These are phyloP conservation scores for Cryptococcus jaspeensis DNA, from an alignment of 1,284 basidiomycete species.

Conservation along the genomic window DNA sequence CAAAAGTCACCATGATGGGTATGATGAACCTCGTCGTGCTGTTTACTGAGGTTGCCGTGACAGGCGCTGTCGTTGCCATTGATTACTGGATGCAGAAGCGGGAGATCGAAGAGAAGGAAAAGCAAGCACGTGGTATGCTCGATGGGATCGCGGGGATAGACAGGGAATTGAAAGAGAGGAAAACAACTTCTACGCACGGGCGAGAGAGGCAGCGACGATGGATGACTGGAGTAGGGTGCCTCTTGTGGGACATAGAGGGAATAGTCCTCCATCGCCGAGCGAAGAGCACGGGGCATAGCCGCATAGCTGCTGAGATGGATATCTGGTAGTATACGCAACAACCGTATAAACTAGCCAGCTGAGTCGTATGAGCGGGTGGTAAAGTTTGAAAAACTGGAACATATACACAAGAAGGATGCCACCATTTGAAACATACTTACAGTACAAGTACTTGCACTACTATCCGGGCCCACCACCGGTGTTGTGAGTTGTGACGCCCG, in stretches of 20 bases:
- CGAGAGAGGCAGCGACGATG: conserved; percentile 7
- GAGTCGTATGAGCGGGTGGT: neutral
- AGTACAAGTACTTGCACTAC: too few relatives aligned
- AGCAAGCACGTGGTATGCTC: too few relatives aligned
- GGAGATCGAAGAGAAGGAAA: conserved; percentile 1
- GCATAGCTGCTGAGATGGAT: too few relatives aligned
- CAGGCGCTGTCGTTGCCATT: conserved; percentile 2
- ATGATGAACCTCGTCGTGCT: conserved; percentile 11
- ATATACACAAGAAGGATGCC: too few relatives aligned
- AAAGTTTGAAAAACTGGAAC: neutral
- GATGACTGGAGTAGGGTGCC: conserved; percentile 10
- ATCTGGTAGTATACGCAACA: too few relatives aligned
- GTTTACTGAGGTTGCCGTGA: conserved; percentile 3
- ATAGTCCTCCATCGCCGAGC: neutral
- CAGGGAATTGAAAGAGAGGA: neutral
- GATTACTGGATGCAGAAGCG: conserved; percentile 12
- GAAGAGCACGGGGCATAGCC: neutral
- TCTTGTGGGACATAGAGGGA: conserved; percentile 16
- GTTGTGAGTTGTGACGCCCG: too few relatives aligned
- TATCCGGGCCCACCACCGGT: too few relatives aligned
- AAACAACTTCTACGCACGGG: conserved; percentile 1
- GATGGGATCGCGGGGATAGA: neutral
- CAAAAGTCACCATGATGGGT: conserved; percentile 7
- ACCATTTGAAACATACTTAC: too few relatives aligned
- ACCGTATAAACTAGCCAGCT: too few relatives aligned